Conservation (phyloP, 2,329 filamentous ascomycete genomes). For the Albophoma yamanashiensis region DNA sequence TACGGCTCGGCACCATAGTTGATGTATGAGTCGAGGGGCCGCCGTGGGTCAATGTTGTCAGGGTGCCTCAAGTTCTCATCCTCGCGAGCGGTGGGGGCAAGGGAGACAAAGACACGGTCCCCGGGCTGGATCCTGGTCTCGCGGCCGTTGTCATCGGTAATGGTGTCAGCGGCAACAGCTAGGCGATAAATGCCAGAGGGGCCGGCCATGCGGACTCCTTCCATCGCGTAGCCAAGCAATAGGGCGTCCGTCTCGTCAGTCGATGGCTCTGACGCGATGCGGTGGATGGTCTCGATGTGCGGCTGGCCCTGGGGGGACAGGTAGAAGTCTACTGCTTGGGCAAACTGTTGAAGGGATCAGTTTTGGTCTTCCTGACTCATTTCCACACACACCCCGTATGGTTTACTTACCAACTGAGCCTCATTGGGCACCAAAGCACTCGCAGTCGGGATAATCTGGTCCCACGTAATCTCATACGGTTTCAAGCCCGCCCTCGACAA, state of each 20-base stretch:
- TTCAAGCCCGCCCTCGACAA: slow-evolving; percentile 53
- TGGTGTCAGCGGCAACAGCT: slow-evolving; percentile 32
- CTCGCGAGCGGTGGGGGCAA: slow-evolving; percentile 46
- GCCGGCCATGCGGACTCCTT: slow-evolving; percentile 59
- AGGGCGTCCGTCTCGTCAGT: slow-evolving; percentile 48
- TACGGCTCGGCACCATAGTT: slow-evolving; percentile 54
- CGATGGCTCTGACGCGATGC: slow-evolving; percentile 43
- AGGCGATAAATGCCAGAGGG: slow-evolving; percentile 51
- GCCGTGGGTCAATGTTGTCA: slow-evolving; percentile 47
- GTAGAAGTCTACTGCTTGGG: slow-evolving; percentile 64
- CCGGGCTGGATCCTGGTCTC: slow-evolving; percentile 41
- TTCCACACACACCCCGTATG: too few relatives aligned
- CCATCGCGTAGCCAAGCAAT: slow-evolving; percentile 60
- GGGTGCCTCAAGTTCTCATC: slow-evolving; percentile 50
- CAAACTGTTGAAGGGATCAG: slow-evolving; percentile 36
- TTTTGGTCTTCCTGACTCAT: background rate
- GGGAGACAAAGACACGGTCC: slow-evolving; percentile 53
- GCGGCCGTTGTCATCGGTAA: slow-evolving; percentile 39
- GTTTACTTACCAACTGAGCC: slow-evolving; percentile 46
- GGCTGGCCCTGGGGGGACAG: slow-evolving; percentile 43
- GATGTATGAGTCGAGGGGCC: slow-evolving; percentile 54
- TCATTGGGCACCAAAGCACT: slow-evolving; percentile 60
- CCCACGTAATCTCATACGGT: slow-evolving; percentile 57
- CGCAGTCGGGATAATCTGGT: slow-evolving; percentile 57
- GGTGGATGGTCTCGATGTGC: slow-evolving; percentile 50